phyloP scores from a whole-genome alignment of 768 basidiomycete species.

The Tylopilus plumbeoviolaceoides region DNA sequence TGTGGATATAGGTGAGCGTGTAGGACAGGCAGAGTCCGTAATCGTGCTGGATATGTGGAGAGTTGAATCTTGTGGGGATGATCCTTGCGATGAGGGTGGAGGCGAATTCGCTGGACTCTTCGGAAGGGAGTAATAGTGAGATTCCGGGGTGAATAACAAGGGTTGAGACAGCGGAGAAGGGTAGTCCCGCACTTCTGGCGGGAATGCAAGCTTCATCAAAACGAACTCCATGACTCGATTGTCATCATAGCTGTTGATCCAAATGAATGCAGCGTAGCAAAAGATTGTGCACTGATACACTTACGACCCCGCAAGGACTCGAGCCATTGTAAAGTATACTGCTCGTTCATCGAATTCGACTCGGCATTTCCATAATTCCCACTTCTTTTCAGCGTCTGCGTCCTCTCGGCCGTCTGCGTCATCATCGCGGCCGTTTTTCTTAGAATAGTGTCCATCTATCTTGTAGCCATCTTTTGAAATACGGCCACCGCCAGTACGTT shows the following conservation, averaged over 20 bases:
- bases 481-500: neutral
- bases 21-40: constrained; percentile 7
- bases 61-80: constrained; percentile 27
- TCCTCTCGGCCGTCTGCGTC: constrained; percentile 4
- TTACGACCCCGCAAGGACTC: constrained; percentile 49
- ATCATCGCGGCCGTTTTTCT: constrained; percentile 12
- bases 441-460: constrained; percentile 6
- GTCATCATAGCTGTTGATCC: constrained; percentile 46
- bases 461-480: constrained; percentile 7
- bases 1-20: constrained; percentile 23
- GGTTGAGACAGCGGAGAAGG: constrained; percentile 17
- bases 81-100: constrained; percentile 24
- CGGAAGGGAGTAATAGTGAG: constrained; percentile 13
- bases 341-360: constrained; percentile 70
- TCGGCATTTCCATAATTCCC: constrained; percentile 77
- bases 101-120: constrained; percentile 29
- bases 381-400: constrained; percentile 34
- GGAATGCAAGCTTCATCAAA: constrained; percentile 64
- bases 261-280: constrained; percentile 1
- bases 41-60: constrained; percentile 2
- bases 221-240: constrained; percentile 66
- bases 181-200: constrained; percentile 40
- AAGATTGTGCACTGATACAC: constrained; percentile 16
- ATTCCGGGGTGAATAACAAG: constrained; percentile 12
- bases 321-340: constrained; percentile 76